phyloP scores from a whole-genome alignment of 371 early-diverging fungal species.

The Circinella umbellata region DNA sequence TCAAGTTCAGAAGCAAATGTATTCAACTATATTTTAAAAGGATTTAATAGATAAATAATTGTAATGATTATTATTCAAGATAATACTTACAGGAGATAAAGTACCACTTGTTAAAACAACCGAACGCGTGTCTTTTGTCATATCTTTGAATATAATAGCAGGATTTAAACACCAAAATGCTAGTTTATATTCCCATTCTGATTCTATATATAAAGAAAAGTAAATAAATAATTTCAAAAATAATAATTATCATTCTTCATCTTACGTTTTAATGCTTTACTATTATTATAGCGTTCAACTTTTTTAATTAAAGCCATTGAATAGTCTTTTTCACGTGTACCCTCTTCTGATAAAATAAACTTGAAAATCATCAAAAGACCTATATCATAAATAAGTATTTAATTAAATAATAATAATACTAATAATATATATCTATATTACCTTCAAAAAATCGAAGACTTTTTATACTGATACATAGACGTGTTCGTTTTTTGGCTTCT shows the following conservation, averaged over 20 bases:
- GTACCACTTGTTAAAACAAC: slow-evolving; percentile 90
- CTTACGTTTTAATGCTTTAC: neutral
- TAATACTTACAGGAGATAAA: slow-evolving; percentile 68
- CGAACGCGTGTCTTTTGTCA: slow-evolving; percentile 54
- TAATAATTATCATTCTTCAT: neutral
- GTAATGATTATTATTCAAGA: too few relatives aligned
- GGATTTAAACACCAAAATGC: slow-evolving; percentile 69
- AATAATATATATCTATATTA: too few relatives aligned
- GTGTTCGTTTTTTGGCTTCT: neutral
- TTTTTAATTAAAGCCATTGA: slow-evolving; percentile 44
- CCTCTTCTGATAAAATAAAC: slow-evolving; percentile 28
- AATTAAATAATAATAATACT: neutral
- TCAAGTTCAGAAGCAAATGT: slow-evolving; percentile 77
- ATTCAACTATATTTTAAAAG: slow-evolving; percentile 37
- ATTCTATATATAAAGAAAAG: neutral
- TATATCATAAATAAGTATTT: neutral
- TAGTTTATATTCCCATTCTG: slow-evolving; percentile 27
- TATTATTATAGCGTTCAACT: slow-evolving; percentile 16
- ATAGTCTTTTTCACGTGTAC: slow-evolving; percentile 44
- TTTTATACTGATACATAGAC: slow-evolving; percentile 10
- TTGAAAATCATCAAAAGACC: slow-evolving; percentile 45
- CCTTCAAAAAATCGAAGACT: slow-evolving; percentile 17
- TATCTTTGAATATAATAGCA: slow-evolving; percentile 62
- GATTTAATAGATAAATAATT: too few relatives aligned
- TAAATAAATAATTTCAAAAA: too few relatives aligned